A percentile compares a stretch with the other conserved stretches of the same genome.
Conservation (phyloP, 805 yeast genomes). For the Saturnispora ahearnii region DNA sequence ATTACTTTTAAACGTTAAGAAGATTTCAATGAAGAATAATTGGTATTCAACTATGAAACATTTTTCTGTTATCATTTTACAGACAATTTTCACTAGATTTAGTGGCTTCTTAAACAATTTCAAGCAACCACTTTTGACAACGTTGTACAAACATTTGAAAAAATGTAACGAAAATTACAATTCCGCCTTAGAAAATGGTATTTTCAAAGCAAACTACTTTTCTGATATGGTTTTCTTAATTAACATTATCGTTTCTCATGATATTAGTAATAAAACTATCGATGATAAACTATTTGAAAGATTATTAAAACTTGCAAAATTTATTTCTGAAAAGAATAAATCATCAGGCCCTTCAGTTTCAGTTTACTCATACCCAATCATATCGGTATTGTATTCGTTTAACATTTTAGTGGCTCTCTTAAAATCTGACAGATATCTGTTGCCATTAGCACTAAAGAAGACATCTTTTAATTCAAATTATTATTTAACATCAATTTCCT, state of each 20-base stretch:
- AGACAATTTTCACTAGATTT: conserved; percentile 24
- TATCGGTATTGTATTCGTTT: conserved; percentile 23
- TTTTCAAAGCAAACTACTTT: conserved; percentile 27
- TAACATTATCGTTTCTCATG: conserved; percentile 24
- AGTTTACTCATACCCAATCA: conserved; percentile 23
- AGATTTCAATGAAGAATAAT: conserved; percentile 24
- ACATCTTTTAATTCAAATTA: conserved; percentile 13
- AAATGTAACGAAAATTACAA: conserved; percentile 29
- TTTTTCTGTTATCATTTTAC: conserved; percentile 22
- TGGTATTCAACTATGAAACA: conserved; percentile 28
- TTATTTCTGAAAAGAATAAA: conserved; percentile 16
- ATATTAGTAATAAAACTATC: conserved; percentile 21
- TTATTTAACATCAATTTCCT: conserved; percentile 19
- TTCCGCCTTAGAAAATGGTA: conserved; percentile 23
- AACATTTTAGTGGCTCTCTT: conserved; percentile 23
- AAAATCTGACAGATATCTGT: conserved; percentile 25
- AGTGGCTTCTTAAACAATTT: conserved; percentile 28
- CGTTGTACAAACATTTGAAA: conserved; percentile 25
- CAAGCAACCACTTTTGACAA: conserved; percentile 22
- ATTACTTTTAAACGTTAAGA: conserved; percentile 18
- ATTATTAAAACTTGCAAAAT: conserved; percentile 24
- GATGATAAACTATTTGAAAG: conserved; percentile 26
- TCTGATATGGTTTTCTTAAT: conserved; percentile 24
- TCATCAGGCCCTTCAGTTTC: conserved; percentile 6
- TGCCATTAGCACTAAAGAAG: conserved; percentile 21